Conservation (phyloP, 164 flowering plant genomes). For the Liriodendron chinense region DNA sequence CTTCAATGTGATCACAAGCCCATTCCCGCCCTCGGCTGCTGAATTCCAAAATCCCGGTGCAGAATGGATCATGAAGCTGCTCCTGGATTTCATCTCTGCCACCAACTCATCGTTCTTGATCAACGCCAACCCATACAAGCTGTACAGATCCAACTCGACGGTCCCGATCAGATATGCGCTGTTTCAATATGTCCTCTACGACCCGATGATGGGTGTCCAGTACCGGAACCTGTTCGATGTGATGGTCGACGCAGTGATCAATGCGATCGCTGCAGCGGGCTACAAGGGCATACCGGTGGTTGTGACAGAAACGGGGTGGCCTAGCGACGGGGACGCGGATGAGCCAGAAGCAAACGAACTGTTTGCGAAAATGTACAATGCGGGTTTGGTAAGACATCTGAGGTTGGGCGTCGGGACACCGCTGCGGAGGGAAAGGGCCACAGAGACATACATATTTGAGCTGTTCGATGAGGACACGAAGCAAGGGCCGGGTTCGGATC, state of each 20-base stretch:
- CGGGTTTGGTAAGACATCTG: slow-evolving; percentile 57
- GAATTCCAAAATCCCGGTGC: slow-evolving; percentile 42
- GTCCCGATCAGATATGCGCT: no score
- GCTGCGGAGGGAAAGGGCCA: slow-evolving; percentile 57
- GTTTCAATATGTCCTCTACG: no score
- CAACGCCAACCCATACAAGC: no score
- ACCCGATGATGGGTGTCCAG: slow-evolving; percentile 58
- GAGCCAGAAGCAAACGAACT: slow-evolving; percentile 45
- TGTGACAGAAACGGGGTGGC: slow-evolving; percentile 92
- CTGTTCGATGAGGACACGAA: slow-evolving; percentile 46
- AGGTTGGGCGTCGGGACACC: slow-evolving; percentile 64
- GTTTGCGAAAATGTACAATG: slow-evolving; percentile 59
- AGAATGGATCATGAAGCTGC: slow-evolving; percentile 37
- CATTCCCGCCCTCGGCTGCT: slow-evolving; percentile 78
- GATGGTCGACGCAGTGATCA: slow-evolving; percentile 69
- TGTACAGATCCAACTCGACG: no score
- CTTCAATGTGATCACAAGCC: slow-evolving; percentile 43
- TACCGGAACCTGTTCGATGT: slow-evolving; percentile 76
- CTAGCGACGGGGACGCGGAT: slow-evolving; percentile 36
- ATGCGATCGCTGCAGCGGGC: slow-evolving; percentile 62
- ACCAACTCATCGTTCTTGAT: slow-evolving; percentile 71
- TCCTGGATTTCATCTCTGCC: slow-evolving; percentile 52
- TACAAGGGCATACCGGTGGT: slow-evolving; percentile 58
- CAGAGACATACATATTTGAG: slow-evolving; percentile 57
- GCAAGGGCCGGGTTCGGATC: slow-evolving; percentile 5